Evolutionary conservation across 1,139 yeast genomes (phyloP), one percentile per base, ranked within the genome.

Genomic region (Pichia sp.): DNA sequence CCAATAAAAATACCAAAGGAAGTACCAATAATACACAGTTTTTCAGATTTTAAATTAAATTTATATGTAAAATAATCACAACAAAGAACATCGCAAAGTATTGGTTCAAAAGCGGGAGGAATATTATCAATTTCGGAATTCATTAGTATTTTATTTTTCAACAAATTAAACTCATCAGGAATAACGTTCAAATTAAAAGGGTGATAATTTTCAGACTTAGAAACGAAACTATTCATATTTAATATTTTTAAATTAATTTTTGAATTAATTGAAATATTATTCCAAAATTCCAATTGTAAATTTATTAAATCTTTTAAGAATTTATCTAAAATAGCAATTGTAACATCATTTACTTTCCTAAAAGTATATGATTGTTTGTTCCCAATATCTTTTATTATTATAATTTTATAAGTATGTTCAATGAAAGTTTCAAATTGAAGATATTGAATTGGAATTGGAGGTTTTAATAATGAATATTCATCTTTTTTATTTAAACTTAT

Each of bases 1-100:
- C 71, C 66, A 37, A 74, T 59, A 58, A 66, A 75, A 27, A 78
- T 55, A 3, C 81, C 82, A 53, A 61, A 65, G 10, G 67, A 68
- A 11, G 75, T 58, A 2, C 81, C 83, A n/a, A 74, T 47, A 10
- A 72, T 56, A 36, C 69, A 66, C 41, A 64, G 66, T 18, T 66
- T 49, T 11, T 53, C 53, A 25, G 30, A 34, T 18, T 18, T 39
- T 3, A 39, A 43, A 18, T 32, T 6, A 7, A 25, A 8, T 36
- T 47, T 52, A 18, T 59, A 61, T 42, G 70, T 70, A 46, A 73
- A 70, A 53, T 71, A 67, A 42, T 76, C 76, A 18, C 79, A 70
- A 53, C 81, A 73, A 39, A 74, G 72, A 4, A 80, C 68, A 2
- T 76, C 76, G 1, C 65, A 27, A 28, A 44, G 32, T 30, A 40